Evolutionary conservation across 2,329 filamentous ascomycete genomes (phyloP).

Genomic region (Cladosporium sphaerospermum): DNA sequence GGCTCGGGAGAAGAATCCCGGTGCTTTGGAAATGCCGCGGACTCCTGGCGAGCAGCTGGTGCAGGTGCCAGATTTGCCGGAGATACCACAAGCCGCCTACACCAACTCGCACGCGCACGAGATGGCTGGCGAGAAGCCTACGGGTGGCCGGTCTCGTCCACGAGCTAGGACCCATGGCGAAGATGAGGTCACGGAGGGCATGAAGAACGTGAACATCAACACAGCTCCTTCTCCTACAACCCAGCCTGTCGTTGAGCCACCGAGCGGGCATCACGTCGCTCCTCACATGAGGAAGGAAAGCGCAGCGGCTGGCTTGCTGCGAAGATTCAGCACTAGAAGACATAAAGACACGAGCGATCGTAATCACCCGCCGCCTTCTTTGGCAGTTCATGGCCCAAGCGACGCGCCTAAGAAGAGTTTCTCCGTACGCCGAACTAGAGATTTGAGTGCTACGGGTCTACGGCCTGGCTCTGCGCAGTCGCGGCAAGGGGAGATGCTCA

Average conservation of each 20-base stretch:
- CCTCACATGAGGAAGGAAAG: conserved; percentile 74
- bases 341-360: conserved; percentile 56
- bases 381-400: conserved; percentile 72
- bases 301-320: conserved; percentile 72
- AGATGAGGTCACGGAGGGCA: conserved; percentile 72
- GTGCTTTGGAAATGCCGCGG: conserved; percentile 52
- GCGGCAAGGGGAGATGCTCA: conserved; percentile 56
- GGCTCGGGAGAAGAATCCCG: conserved; percentile 51
- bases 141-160: conserved; percentile 74
- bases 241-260: conserved; percentile 39
- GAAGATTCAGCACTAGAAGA: conserved; percentile 84
- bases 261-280: conserved; percentile 26
- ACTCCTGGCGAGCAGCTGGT: conserved; percentile 51
- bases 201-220: conserved; percentile 59
- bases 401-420: conserved; percentile 81
- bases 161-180: conserved; percentile 90
- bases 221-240: conserved; percentile 44
- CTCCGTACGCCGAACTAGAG: conserved; percentile 63
- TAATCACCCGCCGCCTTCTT: conserved; percentile 64
- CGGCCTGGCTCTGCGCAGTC: conserved; percentile 52
- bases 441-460: conserved; percentile 43
- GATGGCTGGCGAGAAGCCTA: conserved; percentile 81
- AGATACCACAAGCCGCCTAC: conserved; percentile 74
- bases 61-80: conserved; percentile 64
- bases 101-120: conserved; percentile 82